phyloP scores from a whole-genome alignment of 2,329 filamentous ascomycete species.

The Pyrenochaeta sp. region DNA sequence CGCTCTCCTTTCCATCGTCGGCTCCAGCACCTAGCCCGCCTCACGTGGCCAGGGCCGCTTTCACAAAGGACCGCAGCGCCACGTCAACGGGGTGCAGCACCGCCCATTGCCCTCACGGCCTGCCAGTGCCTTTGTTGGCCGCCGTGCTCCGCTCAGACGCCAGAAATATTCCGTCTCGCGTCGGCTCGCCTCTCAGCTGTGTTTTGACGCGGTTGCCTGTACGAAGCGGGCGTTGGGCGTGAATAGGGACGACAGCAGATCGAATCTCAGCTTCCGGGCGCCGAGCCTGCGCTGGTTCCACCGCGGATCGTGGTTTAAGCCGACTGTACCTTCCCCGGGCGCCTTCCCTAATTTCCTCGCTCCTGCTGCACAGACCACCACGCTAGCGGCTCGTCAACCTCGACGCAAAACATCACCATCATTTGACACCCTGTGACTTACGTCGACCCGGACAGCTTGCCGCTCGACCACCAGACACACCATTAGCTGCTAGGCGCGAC shows the following conservation, averaged over 20 bases:
- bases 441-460: conserved; percentile 13
- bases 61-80: conserved; percentile 39
- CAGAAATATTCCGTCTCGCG: not conserved
- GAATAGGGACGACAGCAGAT: conserved; percentile 29
- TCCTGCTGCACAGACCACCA: conserved; percentile 17
- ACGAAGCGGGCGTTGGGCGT: conserved; percentile 13
- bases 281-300: conserved; percentile 37
- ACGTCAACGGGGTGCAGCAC: conserved; percentile 41
- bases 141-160: conserved; percentile 4
- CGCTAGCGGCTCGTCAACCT: conserved; percentile 24
- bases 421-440: conserved; percentile 14
- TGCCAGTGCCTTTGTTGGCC: conserved; percentile 12
- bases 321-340: conserved; percentile 14
- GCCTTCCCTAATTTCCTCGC: conserved; percentile 26
- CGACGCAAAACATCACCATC: conserved; percentile 21
- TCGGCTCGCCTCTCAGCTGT: not conserved
- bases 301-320: conserved; percentile 29
- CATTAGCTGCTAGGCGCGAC: not conserved
- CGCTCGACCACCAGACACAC: conserved; percentile 1
- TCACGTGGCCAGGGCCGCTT: conserved; percentile 31
- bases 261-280: conserved; percentile 41
- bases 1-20: not conserved
- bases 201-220: conserved; percentile 19
- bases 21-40: conserved; percentile 9
- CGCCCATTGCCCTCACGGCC: conserved; percentile 10